Base-by-base conservation (phyloP, 225 moss, liverwort and hornwort genomes). In the Climacium dendroides region DNA sequence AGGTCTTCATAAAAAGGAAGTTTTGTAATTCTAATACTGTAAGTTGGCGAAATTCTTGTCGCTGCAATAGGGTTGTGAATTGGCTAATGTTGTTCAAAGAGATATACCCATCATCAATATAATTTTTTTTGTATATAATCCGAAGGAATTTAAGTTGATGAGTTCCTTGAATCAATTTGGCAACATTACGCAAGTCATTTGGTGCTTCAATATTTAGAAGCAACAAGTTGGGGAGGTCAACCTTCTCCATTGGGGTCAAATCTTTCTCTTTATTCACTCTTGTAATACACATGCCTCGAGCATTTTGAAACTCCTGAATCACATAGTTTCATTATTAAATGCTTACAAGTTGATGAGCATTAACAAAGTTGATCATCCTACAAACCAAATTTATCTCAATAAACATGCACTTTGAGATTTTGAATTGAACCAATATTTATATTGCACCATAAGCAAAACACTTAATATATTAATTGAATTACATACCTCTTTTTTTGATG, bases 81-180 rank as follows among this genome's bases (percentile, higher is more conserved):
- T 72, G 10, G 1, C 3, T 9, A 1, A 0, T 45, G 28, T 2
- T 8, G 0, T 41, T 26, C 0, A 9, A 28, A 26, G 5, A 26
- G 9, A 26, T 9, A 26, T 26, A 0, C 1, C 8, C 13, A 26
- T 15, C 0, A 15, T 43, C 5, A 43, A 26, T 12, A 71, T 5
- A 5, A 15, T 43, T 15, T 7, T 2, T 17, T 72, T 28, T 45
- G 2, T 28, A 45, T 0, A 26, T 16, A 72, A 72, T 45, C 16
- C 72, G 28, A 5, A 72, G 28, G 45, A 72, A 28, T 45, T 72
- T 72, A 1, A 45, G 45, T 10, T 0, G 9, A 9, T 29, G 45
- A 6, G 45, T 45, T 45, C 11, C 45, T 9, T 45, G 45, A 1
- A 72, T 45, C 28, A 72, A 3, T 28, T 3, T 34, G 15, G 25